These are phyloP conservation scores for Cunninghamia lanceolata DNA, from an alignment of 75 land plant species.

Conservation along the genomic window DNA sequence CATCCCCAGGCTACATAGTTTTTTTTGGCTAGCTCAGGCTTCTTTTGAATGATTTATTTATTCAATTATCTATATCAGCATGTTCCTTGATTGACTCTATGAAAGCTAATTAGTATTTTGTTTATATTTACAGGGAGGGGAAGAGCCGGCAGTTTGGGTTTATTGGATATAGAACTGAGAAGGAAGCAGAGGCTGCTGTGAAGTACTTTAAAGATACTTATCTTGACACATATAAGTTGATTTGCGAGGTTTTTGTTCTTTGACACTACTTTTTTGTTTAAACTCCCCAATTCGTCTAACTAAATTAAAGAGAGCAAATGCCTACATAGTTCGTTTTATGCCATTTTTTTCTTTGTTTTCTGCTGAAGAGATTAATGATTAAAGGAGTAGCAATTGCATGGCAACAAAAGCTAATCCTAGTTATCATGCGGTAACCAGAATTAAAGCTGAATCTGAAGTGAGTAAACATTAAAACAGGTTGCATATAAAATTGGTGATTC, in stretches of 20 bases:
- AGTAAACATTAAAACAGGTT: conserved; percentile 38
- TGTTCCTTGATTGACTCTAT: neutral
- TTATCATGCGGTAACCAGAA: too few species aligned
- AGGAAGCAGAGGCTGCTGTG: conserved; percentile 78
- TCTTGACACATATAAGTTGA: conserved; percentile 71
- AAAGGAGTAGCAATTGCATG: too few species aligned
- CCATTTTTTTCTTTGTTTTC: neutral
- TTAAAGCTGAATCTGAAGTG: conserved; percentile 1
- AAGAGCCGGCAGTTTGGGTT: conserved; percentile 92
- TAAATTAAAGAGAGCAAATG: neutral
- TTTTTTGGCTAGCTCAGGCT: too few species aligned
- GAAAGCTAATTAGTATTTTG: neutral
- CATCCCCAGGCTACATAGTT: too few species aligned
- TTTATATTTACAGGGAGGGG: conserved; percentile 63
- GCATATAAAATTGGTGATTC: conserved; percentile 85
- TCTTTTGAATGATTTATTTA: neutral
- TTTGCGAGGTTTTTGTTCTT: conserved; percentile 71
- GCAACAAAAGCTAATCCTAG: too few species aligned
- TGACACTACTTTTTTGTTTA: neutral
- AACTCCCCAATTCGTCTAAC: neutral
- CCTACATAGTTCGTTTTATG: neutral
- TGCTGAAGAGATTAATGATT: neutral
- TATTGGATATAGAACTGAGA: conserved; percentile 78
- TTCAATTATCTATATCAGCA: neutral
- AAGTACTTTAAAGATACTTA: conserved; percentile 75